A percentile compares a stretch with the other conserved stretches of the same genome.
phyloP scores from a whole-genome alignment of 345 rosid genomes.

The Dimocarpus longan region DNA sequence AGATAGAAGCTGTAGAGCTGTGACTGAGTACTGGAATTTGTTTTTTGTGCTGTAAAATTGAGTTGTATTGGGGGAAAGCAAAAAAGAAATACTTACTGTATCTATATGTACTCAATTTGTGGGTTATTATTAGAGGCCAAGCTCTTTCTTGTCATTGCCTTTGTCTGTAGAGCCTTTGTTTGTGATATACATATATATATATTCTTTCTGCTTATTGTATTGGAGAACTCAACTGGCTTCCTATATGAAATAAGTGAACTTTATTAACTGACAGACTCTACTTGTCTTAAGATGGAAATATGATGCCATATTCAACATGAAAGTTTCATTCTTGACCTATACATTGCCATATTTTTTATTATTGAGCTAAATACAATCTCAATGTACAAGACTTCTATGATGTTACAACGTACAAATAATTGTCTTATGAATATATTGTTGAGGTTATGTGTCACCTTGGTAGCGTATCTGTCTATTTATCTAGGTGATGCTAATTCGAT shows the following conservation, averaged over 20 bases:
- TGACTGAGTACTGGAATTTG: conserved; percentile 34
- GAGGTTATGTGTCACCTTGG: too few species aligned
- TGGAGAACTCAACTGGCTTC: conserved; percentile 26
- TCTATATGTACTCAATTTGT: conserved; percentile 39
- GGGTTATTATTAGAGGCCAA: conserved; percentile 30
- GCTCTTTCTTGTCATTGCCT: conserved; percentile 22
- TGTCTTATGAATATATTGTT: not conserved
- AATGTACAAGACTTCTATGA: not conserved
- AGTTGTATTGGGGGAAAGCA: conserved; percentile 36
- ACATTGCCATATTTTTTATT: not conserved
- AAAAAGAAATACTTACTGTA: conserved; percentile 41
- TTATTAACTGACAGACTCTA: too few species aligned
- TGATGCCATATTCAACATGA: not conserved
- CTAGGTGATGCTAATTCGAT: too few species aligned
- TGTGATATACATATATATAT: conserved; percentile 26
- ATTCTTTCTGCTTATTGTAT: conserved; percentile 38
- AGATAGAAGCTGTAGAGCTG: conserved; percentile 48
- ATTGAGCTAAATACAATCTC: not conserved
- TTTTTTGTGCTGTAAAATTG: conserved; percentile 51
- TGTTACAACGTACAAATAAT: not conserved
- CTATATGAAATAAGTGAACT: conserved; percentile 19
- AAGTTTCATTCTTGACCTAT: not conserved
- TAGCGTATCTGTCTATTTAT: too few species aligned
- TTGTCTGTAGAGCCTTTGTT: conserved; percentile 39
- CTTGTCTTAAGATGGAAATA: not conserved